Evolutionary conservation across 768 basidiomycete species (phyloP), one percentile per base, ranked within the genome.

Genomic region (Podaxis sp.): DNA sequence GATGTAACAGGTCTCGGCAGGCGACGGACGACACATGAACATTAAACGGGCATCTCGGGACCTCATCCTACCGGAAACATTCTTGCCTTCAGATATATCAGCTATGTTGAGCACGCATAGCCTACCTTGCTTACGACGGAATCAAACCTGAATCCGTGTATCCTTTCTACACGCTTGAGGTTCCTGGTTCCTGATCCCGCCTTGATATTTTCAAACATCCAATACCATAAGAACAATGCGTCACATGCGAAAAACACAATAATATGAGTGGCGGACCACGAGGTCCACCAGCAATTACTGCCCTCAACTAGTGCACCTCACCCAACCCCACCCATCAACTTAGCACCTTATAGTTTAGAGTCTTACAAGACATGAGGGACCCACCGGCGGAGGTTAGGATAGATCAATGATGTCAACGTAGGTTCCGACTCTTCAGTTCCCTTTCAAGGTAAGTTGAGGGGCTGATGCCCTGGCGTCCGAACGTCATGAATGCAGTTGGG

Each of bases 311-410:
- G n/a, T 46, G 6, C 44, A n/a, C 44, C 19, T 33, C 33, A 8
- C 8, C 33, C 33, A 33, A 33, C 33, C 30, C 30, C 17, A n/a
- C 44, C n/a, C 17, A 46, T n/a, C 4, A 46, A 19, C 4, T 46
- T 46, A 46, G 44, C 15, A 46, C 19, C 15, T 33, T 33, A 33
- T 33, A 33, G 33, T 33, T 33, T 33, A 33, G 33, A 33, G 33
- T 33, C 33, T 33, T 33, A 33, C 33, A 33, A 22, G 22, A 24
- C 19, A 1, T 11, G 49, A 17, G 39, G 56, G 42, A 57, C 39
- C 56, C 56, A 57, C 42, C 56, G 56, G 56, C 56, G 56, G 56
- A 57, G 42, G n/a, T 57, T 17, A 12, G 40, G 26, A 24, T 28
- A 26, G 17, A 17, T 40, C 22, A 22, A 22, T 44, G 24, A 42